phyloP scores from a whole-genome alignment of 345 rosid genomes.

The Melaleuca alternifolia region DNA sequence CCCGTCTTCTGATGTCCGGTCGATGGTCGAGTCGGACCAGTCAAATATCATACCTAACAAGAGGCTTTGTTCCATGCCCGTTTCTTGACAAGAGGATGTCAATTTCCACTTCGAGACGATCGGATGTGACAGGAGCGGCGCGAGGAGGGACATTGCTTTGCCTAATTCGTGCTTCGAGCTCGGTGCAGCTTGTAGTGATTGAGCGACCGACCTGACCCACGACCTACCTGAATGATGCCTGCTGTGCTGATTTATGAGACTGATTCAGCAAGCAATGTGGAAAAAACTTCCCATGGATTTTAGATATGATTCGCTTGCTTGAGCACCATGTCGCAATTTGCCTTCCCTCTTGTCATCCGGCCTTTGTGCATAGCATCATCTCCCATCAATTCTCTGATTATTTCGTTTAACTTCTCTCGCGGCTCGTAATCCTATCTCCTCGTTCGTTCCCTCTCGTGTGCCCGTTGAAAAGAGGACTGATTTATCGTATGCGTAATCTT shows the following conservation, averaged over 20 bases:
- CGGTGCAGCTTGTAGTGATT: rapidly evolving
- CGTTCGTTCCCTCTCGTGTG: too few relatives aligned
- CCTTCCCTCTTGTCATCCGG: background rate
- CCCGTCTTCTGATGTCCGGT: background rate
- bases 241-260: background rate
- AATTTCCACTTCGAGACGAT: background rate
- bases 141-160: rapidly evolving
- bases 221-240: background rate
- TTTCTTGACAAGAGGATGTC: background rate
- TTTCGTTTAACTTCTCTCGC: background rate
- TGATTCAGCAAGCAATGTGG: too few relatives aligned
- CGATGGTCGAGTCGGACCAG: background rate
- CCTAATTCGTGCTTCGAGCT: background rate
- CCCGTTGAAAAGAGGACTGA: too few relatives aligned
- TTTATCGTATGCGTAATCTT: too few relatives aligned
- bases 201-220: background rate
- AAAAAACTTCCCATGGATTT: too few relatives aligned
- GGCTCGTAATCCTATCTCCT: too few relatives aligned
- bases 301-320: background rate
- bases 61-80: background rate
- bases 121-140: rapidly evolving
- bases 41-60: rapidly evolving
- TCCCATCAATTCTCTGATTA: background rate
- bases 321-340: background rate
- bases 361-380: background rate